Base-by-base conservation (phyloP, 441 rosid species). In the Pelargonium citronellum region DNA sequence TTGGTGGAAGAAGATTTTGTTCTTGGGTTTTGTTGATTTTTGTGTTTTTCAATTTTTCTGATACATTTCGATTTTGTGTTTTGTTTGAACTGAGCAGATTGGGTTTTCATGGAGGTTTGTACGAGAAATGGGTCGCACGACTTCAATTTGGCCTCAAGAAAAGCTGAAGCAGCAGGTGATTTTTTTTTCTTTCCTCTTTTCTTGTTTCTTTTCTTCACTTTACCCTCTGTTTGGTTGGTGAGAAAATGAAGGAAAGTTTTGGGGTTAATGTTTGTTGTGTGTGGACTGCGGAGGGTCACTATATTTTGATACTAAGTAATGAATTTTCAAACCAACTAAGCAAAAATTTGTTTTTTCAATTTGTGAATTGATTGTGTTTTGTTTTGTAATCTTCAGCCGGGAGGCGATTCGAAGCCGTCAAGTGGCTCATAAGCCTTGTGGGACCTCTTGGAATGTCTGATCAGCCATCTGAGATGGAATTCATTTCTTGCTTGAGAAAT, bases 91-190 rank as follows among this genome's bases (percentile, higher is more conserved):
- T 13, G 68, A 53, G 68, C 67, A 19, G 75, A 67, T 60, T 15
- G 70, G 64, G 71, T 62, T 67, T 64, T 72, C 41, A 85, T 91
- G 98, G 91, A 83, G 77, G 73, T 70, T 47, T 71, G 70, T 68
- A 67, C 82, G 69, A 70, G 91, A 81, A 82, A 76, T n/a, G 90
- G 78, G 61, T 51, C 80, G 43, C 87, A 91, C 67, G 91, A 87
- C 67, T 67, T 88, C 12, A 79, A 74, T 70, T 69, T 89, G 84
- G 93, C 93, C 69, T 90, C 97, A 74, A 86, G 96, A 86, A 94
- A 82, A 77, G 95, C 96, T 11, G 95, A 94, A 84, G 96, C 89
- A 84, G 84, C 94, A 71, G 97, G 98, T 91, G 57, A 22, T 79
- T 17, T 3, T 46, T 17, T 15, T 51, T 34, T 53, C 6, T 65